phyloP scores from a whole-genome alignment of 176 grass and related monocot genomes.

The Triticum turgidum region DNA sequence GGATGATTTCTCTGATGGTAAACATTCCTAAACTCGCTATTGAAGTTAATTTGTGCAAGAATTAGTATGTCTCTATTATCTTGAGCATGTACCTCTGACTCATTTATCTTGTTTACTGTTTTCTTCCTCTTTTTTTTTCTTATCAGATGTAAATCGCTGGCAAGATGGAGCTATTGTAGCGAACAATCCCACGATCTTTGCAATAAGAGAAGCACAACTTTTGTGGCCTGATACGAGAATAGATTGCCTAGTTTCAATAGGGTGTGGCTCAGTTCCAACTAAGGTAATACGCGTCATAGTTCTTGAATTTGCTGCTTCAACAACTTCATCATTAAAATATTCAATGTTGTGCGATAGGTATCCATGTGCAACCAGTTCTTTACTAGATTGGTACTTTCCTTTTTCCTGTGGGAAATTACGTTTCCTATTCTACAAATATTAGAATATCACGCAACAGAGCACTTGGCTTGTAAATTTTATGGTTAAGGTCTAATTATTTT shows the following conservation, averaged over 20 bases:
- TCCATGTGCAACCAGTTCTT: conserved; percentile 16
- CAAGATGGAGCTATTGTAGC: conserved; percentile 98
- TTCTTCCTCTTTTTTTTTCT: conserved; percentile 10
- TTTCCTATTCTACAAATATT: not conserved
- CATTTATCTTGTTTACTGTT: conserved; percentile 17
- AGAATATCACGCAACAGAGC: not conserved
- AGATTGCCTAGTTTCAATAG: conserved; percentile 91
- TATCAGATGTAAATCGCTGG: conserved; percentile 90
- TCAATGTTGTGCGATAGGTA: not conserved
- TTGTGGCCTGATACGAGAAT: conserved; percentile 97
- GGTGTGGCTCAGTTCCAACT: conserved; percentile 91
- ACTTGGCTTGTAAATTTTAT: not conserved
- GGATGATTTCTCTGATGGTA: conserved; percentile 98
- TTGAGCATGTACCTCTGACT: conserved; percentile 10
- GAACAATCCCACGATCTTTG: conserved; percentile 98
- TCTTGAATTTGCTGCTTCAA: conserved; percentile 1
- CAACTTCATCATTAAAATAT: not conserved
- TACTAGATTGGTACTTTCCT: conserved; percentile 10
- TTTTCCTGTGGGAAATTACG: not conserved
- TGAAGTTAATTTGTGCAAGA: conserved; percentile 14
- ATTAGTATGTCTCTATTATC: conserved; percentile 10
- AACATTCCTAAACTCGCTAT: conserved; percentile 20
- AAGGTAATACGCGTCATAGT: conserved; percentile 57
- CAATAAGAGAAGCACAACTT: conserved; percentile 96
- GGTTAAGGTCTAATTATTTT: conserved; percentile 10